Conservation (phyloP, 1,284 basidiomycete genomes). For the Apiotrichum sp. region DNA sequence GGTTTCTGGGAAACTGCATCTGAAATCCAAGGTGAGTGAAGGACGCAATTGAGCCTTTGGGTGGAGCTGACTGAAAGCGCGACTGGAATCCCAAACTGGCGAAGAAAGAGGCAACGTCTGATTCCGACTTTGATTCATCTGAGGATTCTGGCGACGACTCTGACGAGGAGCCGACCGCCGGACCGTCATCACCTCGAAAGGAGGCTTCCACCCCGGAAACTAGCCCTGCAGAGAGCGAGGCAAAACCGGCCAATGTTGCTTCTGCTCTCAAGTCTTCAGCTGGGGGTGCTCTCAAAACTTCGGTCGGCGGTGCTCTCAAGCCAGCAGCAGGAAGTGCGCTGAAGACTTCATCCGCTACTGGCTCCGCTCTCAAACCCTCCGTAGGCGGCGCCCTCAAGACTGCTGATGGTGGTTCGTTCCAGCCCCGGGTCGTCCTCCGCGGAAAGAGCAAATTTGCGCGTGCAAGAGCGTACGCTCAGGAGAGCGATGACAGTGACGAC, state of each 20-base stretch:
- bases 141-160: constrained; percentile 22
- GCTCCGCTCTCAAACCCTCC: background rate
- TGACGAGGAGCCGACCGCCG: constrained; percentile 5
- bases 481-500: constrained; percentile 6
- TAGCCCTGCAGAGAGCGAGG: background rate
- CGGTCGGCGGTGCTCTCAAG: background rate
- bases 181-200: constrained; percentile 6
- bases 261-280: too few relatives aligned
- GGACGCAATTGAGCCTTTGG: background rate
- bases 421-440: constrained; percentile 29
- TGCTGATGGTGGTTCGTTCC: constrained; percentile 22
- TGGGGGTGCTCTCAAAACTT: too few relatives aligned
- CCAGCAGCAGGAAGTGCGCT: background rate
- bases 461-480: constrained; percentile 7
- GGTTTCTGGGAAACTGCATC: constrained; percentile 12
- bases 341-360: background rate
- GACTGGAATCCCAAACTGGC: constrained; percentile 40
- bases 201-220: background rate
- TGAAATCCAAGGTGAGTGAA: constrained; percentile 34
- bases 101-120: constrained; percentile 15
- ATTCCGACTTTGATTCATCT: constrained; percentile 46
- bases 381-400: constrained; percentile 12
- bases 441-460: constrained; percentile 22
- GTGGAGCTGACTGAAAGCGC: background rate
- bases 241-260: too few relatives aligned